These are phyloP conservation scores for Colletotrichum acutatum DNA, from an alignment of 2,329 filamentous ascomycete species.

Conservation along the genomic window DNA sequence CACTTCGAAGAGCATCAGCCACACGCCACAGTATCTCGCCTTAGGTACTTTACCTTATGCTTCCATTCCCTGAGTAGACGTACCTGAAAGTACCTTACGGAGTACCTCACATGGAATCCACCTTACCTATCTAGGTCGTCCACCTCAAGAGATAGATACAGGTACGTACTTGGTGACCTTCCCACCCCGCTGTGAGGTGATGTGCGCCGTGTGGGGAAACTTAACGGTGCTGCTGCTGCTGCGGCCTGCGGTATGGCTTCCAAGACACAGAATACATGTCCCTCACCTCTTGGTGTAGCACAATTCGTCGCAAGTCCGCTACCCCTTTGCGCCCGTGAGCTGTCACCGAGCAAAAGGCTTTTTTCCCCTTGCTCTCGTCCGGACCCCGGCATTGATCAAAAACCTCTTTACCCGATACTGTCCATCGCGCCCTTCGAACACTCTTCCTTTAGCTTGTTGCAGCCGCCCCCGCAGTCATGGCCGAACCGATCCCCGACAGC, in stretches of 20 bases:
- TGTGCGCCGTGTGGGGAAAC: constrained; percentile 19
- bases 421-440: background rate
- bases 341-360: background rate
- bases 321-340: constrained; percentile 26
- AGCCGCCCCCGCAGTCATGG: constrained; percentile 63
- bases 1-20: background rate
- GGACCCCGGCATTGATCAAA: background rate
- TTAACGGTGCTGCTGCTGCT: background rate
- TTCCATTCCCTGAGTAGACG: background rate
- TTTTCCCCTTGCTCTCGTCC: background rate
- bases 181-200: constrained; percentile 26
- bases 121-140: no score
- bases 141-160: background rate
- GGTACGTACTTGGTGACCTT: background rate
- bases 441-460: background rate
- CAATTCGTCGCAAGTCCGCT: constrained; percentile 19
- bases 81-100: background rate
- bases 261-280: constrained; percentile 24
- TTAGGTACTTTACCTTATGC: background rate
- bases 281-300: constrained; percentile 20
- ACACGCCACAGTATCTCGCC: no score
- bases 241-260: constrained; percentile 1
- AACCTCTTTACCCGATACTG: background rate
- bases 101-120: no score
- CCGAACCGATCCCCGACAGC: constrained; percentile 74